Evolutionary conservation across 2,329 filamentous ascomycete genomes (phyloP), one percentile per base, ranked within the genome.

Genomic region (Sporothrix brunneoviolacea): DNA sequence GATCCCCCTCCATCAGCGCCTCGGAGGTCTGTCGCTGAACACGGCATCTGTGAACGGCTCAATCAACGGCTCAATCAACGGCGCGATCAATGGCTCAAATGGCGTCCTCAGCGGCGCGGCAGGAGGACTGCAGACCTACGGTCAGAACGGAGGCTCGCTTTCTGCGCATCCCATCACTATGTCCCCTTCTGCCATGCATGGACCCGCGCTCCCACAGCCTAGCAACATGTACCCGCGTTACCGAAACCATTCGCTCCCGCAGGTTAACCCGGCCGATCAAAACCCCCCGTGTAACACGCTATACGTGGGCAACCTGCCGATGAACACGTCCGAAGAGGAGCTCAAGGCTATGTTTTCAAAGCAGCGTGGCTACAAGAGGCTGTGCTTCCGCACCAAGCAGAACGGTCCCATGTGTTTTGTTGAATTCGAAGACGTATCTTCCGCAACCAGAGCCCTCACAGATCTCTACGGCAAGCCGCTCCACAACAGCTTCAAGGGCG

Each of bases 321-420:
- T 91, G 51, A 88, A 95, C 63, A 94, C 91, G 0, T 91, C 88
- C 0, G 93, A 98, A 62, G 91, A 97, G 63, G 93, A 97, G 66
- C 78, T 98, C 50, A 97, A 97, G 69, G 82, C 86, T 19, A 79
- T 96, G 62, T 98, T 98, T 64, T 90, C 86, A 22, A 91, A 91
- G 68, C 88, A 94, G 65, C 84, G 91, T 42, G 93, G 93, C 4
- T 98, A 96, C 72, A 97, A 95, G 70, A 80, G 93, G 24, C 81
- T 98, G 8, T 95, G 90, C 64, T 95, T 96, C 74, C 81, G 91
- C 30, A 94, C 90, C 48, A 97, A 97, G 72, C 82, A 88, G 58
- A 95, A 96, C 60, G 91, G 91, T 0, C 91, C 91, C 2, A 97
- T 97, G 91, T 97, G 93, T 65, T 97, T 97, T 66, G 93, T 98